These are phyloP conservation scores for Zygotorulaspora danielsina DNA, from an alignment of 805 yeast genomes.

Conservation along the genomic window DNA sequence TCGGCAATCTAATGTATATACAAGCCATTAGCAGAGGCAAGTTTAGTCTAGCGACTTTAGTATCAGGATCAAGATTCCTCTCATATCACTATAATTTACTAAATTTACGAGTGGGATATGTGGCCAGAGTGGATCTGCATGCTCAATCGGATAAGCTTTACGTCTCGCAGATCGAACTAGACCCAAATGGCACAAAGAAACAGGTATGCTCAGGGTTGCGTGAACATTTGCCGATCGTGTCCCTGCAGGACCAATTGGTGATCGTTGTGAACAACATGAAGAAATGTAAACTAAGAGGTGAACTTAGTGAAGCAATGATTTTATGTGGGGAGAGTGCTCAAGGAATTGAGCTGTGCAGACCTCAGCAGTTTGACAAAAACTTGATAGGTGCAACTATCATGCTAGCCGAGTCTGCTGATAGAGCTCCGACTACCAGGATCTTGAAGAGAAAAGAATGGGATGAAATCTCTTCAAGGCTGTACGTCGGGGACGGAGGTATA, in stretches of 20 bases:
- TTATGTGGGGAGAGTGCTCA: slow-evolving; percentile 48
- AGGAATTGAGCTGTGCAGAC: slow-evolving; percentile 17
- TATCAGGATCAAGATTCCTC: background rate
- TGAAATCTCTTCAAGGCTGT: slow-evolving; percentile 20
- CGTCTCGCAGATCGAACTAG: slow-evolving; percentile 47
- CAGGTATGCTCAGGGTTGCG: slow-evolving; percentile 60
- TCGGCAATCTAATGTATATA: too few species aligned
- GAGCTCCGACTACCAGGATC: slow-evolving; percentile 13
- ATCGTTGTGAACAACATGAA: slow-evolving; percentile 57
- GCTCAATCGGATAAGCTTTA: slow-evolving; percentile 57
- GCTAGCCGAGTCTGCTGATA: slow-evolving; percentile 4
- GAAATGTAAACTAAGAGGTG: slow-evolving; percentile 60
- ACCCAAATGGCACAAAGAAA: slow-evolving; percentile 11
- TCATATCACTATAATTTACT: slow-evolving; percentile 21
- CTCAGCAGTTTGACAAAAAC: slow-evolving; percentile 2
- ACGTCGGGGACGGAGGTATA: slow-evolving; percentile 11
- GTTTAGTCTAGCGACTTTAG: too few species aligned
- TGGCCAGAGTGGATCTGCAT: slow-evolving; percentile 44
- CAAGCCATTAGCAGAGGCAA: too few species aligned
- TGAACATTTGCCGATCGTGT: slow-evolving; percentile 38
- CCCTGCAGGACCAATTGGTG: slow-evolving; percentile 41
- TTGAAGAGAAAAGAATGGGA: slow-evolving; percentile 23
- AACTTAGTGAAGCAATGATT: slow-evolving; percentile 59
- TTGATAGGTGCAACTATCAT: slow-evolving; percentile 17
- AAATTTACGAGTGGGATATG: slow-evolving; percentile 45